phyloP scores from a whole-genome alignment of 2,329 filamentous ascomycete genomes.

The Xenoacremonium recifei region DNA sequence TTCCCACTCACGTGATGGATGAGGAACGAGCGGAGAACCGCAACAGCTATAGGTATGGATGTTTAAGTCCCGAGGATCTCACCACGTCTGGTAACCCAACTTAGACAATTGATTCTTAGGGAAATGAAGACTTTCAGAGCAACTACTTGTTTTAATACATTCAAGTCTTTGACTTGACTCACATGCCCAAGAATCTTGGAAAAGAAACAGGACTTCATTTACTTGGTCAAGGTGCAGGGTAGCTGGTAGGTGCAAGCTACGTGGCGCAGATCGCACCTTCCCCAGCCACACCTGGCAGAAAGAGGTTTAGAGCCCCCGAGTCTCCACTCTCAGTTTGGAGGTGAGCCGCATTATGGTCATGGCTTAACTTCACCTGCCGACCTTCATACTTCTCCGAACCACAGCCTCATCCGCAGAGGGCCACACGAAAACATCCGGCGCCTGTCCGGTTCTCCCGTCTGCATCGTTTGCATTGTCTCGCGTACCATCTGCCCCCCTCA shows the following conservation, averaged over 20 bases:
- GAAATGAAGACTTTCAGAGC: background rate
- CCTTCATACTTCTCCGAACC: background rate
- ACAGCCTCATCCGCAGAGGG: background rate
- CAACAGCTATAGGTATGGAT: too few relatives aligned
- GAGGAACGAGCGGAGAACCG: too few relatives aligned
- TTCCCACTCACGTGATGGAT: background rate
- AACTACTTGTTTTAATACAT: background rate
- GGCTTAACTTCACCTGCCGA: constrained; percentile 3
- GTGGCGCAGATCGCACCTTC: too few relatives aligned
- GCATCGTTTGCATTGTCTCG: background rate
- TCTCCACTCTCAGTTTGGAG: constrained; percentile 1
- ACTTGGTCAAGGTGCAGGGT: background rate
- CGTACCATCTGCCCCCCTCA: constrained; percentile 6
- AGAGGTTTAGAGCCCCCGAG: too few relatives aligned
- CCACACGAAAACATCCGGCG: background rate
- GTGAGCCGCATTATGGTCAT: constrained; percentile 21
- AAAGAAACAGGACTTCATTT: background rate
- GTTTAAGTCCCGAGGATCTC: background rate
- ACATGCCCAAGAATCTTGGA: background rate
- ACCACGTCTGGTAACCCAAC: background rate
- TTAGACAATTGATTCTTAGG: background rate
- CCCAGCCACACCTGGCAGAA: constrained; percentile 19
- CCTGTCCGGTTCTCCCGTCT: background rate
- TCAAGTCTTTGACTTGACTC: background rate
- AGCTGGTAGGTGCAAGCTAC: background rate